A percentile compares a stretch with the other conserved stretches of the same genome.
Conservation (phyloP, 148 eudicot species). For the Chenopodium berlandieri region DNA sequence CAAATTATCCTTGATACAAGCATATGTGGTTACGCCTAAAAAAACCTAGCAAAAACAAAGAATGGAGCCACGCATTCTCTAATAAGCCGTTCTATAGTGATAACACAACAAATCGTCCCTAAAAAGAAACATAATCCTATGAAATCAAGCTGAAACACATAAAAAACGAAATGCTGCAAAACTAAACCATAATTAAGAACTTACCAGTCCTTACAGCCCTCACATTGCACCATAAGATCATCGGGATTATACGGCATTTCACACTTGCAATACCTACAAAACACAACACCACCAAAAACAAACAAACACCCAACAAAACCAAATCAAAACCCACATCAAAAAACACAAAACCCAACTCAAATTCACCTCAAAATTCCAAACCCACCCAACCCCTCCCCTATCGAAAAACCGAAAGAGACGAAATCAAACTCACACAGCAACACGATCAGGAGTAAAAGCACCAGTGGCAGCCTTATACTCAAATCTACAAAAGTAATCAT, state of each 20-base stretch:
- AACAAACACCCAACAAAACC: constrained; percentile 6
- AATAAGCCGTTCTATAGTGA: not conserved
- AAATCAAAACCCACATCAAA: constrained; percentile 8
- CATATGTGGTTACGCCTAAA: not conserved
- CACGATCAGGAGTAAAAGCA: constrained; percentile 81
- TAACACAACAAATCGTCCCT: not conserved
- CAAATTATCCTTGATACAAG: not conserved
- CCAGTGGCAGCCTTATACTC: constrained; percentile 85
- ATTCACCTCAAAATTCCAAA: not conserved
- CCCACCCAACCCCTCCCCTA: not conserved
- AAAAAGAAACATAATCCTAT: not conserved
- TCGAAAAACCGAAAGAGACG: no score
- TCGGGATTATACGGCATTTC: constrained; percentile 98
- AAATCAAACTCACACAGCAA: constrained; percentile 59
- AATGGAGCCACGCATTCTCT: not conserved
- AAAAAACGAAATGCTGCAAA: not conserved
- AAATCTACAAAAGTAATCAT: constrained; percentile 83
- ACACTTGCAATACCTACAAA: constrained; percentile 83
- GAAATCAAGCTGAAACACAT: not conserved
- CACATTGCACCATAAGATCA: constrained; percentile 90
- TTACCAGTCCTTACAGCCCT: constrained; percentile 86
- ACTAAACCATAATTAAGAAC: constrained; percentile 9
- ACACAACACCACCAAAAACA: constrained; percentile 16
- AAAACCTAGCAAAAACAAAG: not conserved
- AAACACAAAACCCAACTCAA: constrained; percentile 5